Evolutionary conservation across 805 yeast species (phyloP).

Genomic region (Diddensiella transvaalensis): DNA sequence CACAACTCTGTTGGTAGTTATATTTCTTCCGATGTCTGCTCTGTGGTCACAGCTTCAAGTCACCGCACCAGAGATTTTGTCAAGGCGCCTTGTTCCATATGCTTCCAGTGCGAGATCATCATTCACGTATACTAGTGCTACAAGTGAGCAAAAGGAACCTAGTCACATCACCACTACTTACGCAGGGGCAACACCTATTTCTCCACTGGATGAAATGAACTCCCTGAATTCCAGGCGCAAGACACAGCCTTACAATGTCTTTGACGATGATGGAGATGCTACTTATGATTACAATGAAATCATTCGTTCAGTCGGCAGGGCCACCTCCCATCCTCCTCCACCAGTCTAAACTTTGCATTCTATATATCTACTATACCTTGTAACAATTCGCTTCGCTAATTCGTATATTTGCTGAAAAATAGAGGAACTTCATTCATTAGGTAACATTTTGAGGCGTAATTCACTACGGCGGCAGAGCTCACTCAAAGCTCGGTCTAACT

Average conservation of each 20-base stretch:
- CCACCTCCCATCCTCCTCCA: too few relatives aligned
- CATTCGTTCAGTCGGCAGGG: constrained; percentile 4
- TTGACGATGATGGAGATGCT: constrained; percentile 5
- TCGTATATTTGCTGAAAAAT: too few relatives aligned
- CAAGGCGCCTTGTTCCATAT: constrained; percentile 8
- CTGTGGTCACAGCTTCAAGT: constrained; percentile 64
- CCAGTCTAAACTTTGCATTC: too few relatives aligned
- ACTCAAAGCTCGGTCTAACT: too few relatives aligned
- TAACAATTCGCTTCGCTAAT: too few relatives aligned
- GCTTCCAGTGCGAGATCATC: constrained; percentile 2
- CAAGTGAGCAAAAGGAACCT: not conserved
- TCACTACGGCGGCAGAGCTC: too few relatives aligned
- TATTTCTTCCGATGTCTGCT: constrained; percentile 77
- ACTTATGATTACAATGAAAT: constrained; percentile 6
- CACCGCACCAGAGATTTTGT: constrained; percentile 8
- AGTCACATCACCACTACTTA: not conserved
- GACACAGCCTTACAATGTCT: not conserved
- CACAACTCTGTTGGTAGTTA: constrained; percentile 58
- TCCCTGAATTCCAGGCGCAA: not conserved
- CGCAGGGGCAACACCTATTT: not conserved
- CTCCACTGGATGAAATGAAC: not conserved
- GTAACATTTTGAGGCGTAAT: too few relatives aligned
- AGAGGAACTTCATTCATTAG: too few relatives aligned
- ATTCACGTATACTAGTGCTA: not conserved
- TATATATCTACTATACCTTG: too few relatives aligned